Base-by-base conservation (phyloP, 169 alveolate species). In the Perkinsus chesapeaki region DNA sequence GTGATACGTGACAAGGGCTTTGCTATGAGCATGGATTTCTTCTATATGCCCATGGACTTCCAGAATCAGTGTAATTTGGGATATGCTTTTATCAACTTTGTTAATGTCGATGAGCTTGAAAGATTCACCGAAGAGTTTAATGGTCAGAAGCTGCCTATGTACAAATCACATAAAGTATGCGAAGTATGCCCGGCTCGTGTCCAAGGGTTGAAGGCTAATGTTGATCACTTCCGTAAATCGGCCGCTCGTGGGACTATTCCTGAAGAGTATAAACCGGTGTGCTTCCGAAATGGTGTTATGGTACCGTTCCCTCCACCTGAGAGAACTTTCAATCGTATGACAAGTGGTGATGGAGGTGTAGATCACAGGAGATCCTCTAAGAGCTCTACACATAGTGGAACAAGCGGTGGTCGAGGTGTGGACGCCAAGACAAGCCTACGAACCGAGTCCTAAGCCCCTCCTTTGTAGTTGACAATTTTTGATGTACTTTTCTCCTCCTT, bases 21-120 rank as follows among this genome's bases (percentile, higher is more conserved):
- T 23, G 82, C 82, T 60, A 60, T 60, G 82, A 60, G 82, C 31
- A 60, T 60, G 82, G 98, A 96, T 94, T 96, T 96, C 91, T 92
- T 97, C 72, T 97, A 97, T 94, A 94, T 97, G 73, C 98, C 98
- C 37, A 96, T 95, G 91, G 98, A 97, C 92, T 97, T 95, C 91
- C 93, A 95, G 96, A 97, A 96, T 92, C 95, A 95, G 91, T 96
- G 98, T 94, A 97, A 97, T 91, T 95, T 94, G 72, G 98, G 98
- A 12, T 97, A 96, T 94, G 98, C 98, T 91, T 96, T 97, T 92
- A 96, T 97, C 73, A 97, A 97, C 95, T 95, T 97, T 94, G 94
- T 94, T 36, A 92, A 91, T 37, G 92, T 92, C 39, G 95, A 94
- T 20, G 92, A 92, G 93, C 93, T 96, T 34, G 92, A 92, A 43